These are phyloP conservation scores for Jatropha curcas DNA, from an alignment of 345 rosid genomes.

Conservation along the genomic window DNA sequence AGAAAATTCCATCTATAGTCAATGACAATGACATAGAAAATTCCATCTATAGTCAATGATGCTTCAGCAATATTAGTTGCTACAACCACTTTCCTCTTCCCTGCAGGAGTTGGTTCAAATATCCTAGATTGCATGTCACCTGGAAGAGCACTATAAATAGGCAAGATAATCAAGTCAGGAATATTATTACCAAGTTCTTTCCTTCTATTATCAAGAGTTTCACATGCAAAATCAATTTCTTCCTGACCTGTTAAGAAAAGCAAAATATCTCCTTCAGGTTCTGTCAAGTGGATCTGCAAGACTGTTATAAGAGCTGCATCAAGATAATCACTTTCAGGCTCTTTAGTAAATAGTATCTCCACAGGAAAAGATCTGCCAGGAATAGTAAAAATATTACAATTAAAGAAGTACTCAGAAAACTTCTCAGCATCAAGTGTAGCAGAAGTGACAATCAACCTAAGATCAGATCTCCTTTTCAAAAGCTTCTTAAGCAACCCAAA, in stretches of 20 bases:
- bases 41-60: conserved; percentile 70
- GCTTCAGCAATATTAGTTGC: conserved; percentile 90
- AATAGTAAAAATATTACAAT: conserved; percentile 77
- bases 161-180: conserved; percentile 74
- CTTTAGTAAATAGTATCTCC: conserved; percentile 70
- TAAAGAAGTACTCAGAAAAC: conserved; percentile 76
- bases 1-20: conserved; percentile 76
- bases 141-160: conserved; percentile 84
- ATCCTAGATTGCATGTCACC: conserved; percentile 90
- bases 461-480: conserved; percentile 62
- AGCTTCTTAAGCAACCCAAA: conserved; percentile 71
- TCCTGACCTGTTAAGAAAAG: conserved; percentile 88
- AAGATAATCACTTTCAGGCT: conserved; percentile 82
- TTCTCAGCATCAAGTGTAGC: conserved; percentile 87
- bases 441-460: conserved; percentile 73
- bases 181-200: conserved; percentile 69
- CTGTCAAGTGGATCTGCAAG: conserved; percentile 79
- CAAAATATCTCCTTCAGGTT: conserved; percentile 83
- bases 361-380: conserved; percentile 89
- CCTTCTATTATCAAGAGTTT: conserved; percentile 69
- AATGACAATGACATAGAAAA: no score
- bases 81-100: conserved; percentile 80
- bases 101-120: conserved; percentile 82
- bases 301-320: conserved; percentile 80
- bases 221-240: conserved; percentile 82